A percentile compares a stretch with the other conserved stretches of the same genome.
phyloP scores from a whole-genome alignment of 2,329 filamentous ascomycete genomes.

The Dactylella cylindrospora region DNA sequence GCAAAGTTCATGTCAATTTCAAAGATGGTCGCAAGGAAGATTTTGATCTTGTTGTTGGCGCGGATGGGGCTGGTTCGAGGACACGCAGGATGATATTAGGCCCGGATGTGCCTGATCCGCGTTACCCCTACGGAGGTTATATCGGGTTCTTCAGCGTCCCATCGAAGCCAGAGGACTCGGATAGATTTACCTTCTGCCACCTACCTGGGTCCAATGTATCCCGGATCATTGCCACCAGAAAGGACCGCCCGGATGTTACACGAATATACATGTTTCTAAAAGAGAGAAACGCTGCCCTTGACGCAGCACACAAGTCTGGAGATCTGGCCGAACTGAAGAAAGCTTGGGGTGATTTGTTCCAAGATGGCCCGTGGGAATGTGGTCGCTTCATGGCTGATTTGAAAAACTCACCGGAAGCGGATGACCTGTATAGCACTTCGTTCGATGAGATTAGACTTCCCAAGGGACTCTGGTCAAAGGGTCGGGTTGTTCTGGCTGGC shows the following conservation, averaged over 20 bases:
- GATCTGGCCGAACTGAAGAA: slow-evolving; percentile 1
- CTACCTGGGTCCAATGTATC: not conserved
- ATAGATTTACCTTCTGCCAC: slow-evolving; percentile 13
- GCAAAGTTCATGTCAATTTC: slow-evolving; percentile 33
- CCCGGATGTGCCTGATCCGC: not conserved
- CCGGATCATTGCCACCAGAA: slow-evolving; percentile 7
- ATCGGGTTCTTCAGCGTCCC: slow-evolving; percentile 18
- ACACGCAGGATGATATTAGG: slow-evolving; percentile 45
- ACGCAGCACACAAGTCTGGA: slow-evolving; percentile 10
- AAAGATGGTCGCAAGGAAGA: slow-evolving; percentile 36
- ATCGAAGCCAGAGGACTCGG: not conserved
- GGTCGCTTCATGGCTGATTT: not conserved
- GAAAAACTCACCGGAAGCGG: not conserved
- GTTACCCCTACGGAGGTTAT: not conserved
- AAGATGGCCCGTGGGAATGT: slow-evolving; percentile 5
- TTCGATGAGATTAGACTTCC: slow-evolving; percentile 8
- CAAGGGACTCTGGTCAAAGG: slow-evolving; percentile 3
- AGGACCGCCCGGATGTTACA: slow-evolving; percentile 11
- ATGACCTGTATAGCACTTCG: slow-evolving; percentile 5
- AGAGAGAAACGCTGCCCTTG: not conserved
- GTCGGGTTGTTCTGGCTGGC: slow-evolving; percentile 1
- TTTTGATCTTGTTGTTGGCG: slow-evolving; percentile 58
- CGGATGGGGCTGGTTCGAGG: slow-evolving; percentile 56
- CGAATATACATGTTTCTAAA: slow-evolving; percentile 5
- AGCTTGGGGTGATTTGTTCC: slow-evolving; percentile 2